Evolutionary conservation across 805 yeast genomes (phyloP).

Genomic region (Brettanomyces anomalus): DNA sequence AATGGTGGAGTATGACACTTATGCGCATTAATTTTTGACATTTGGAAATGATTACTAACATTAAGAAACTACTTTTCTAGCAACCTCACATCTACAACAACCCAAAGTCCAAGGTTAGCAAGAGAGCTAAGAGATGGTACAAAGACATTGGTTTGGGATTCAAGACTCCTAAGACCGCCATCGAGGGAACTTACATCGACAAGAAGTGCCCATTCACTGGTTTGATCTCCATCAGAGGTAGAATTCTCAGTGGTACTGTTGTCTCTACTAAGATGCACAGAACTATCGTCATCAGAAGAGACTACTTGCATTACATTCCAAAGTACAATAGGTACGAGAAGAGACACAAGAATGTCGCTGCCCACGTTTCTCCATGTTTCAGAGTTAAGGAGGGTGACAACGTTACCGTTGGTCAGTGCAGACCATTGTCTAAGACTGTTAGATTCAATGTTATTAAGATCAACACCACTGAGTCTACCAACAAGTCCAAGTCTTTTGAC

Average conservation of each 20-base stretch:
- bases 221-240: slow-evolving; percentile 97
- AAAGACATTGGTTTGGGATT: slow-evolving; percentile 99
- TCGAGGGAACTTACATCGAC: slow-evolving; percentile 98
- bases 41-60: slow-evolving; percentile 8
- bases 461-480: slow-evolving; percentile 48
- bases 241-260: slow-evolving; percentile 98
- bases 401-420: slow-evolving; percentile 99
- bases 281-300: slow-evolving; percentile 99
- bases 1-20: too few species aligned
- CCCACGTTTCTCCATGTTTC: slow-evolving; percentile 99
- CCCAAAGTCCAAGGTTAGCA: slow-evolving; percentile 98
- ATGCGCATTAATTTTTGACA: too few species aligned
- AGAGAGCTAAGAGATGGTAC: slow-evolving; percentile 99
- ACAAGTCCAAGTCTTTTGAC: slow-evolving; percentile 88
- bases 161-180: slow-evolving; percentile 99
- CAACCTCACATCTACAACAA: slow-evolving; percentile 99
- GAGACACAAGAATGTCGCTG: slow-evolving; percentile 99
- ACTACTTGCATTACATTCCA: slow-evolving; percentile 99
- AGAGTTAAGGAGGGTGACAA: slow-evolving; percentile 98
- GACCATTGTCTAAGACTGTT: slow-evolving; percentile 99
- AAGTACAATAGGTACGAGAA: slow-evolving; percentile 99
- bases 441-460: slow-evolving; percentile 99
- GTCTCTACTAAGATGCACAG: slow-evolving; percentile 99
- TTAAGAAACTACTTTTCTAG: slow-evolving; percentile 31
- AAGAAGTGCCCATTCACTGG: slow-evolving; percentile 99